Evolutionary conservation across 768 basidiomycete species (phyloP), one percentile per base, ranked within the genome.

Genomic region (Pleurotus salmoneostramineus): DNA sequence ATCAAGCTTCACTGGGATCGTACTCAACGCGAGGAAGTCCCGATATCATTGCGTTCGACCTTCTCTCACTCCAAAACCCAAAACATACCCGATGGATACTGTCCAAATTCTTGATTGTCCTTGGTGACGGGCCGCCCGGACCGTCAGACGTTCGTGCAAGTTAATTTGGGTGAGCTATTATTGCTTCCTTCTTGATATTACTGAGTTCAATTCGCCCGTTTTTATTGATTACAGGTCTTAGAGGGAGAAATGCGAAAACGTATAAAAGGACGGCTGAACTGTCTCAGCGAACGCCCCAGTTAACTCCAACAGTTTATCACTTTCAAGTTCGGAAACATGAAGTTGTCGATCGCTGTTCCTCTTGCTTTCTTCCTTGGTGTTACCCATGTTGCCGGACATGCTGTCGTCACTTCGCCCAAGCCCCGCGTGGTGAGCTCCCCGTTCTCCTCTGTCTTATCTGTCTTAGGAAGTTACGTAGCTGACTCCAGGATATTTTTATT

Each of bases 321-420:
- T n/a, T n/a, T n/a, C n/a, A n/a, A n/a, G n/a, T n/a, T n/a, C n/a
- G n/a, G n/a, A n/a, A n/a, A n/a, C n/a, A 54, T 54, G 52, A 54
- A 54, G 36, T 7, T 42, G 17, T 54, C 52, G 32, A 11, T 33
- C 17, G 42, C 44, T 56, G 10, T 47, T 17, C 31, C 40, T 17
- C 17, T 62, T 21, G n/a, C 55, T 40, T 45, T 68, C 11, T 11
- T 52, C 34, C 57, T 62, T 10, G 31, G 40, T 43, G 50, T 62
- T 8, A 36, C 62, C 2, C 17, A 57, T 40, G 67, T 56, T 21
- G 44, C 61, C 7, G 69, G 61, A 2, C 71, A 72, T 60, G 71
- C 65, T 17, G 57, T 66, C 11, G 64, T 73, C 5, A 68, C 71
- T 21, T 65, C 62, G 11, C 71, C 71, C 10, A 58, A 62, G 37